Evolutionary conservation across 192 early-diverging fungal genomes (phyloP), one percentile per base, ranked within the genome.

Genomic region (Umbelopsis vinacea): DNA sequence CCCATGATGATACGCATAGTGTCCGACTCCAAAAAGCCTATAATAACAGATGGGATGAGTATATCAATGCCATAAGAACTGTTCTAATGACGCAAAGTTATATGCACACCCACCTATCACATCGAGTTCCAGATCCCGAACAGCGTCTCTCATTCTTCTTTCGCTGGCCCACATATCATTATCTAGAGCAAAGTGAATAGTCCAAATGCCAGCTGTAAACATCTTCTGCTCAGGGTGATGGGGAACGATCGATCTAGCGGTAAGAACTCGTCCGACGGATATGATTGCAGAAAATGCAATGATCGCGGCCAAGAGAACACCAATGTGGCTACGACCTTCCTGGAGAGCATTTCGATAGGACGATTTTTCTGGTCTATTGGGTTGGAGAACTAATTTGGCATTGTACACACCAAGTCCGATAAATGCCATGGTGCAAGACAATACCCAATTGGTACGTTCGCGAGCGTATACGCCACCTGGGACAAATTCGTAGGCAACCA

Each of bases 81-180:
- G 0, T 57, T 57, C 1, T 6, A 6, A n/a, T 35, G 6, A 29
- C 4, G 19, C 23, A 1, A 29, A 26, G 22, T 8, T 9, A 35
- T 38, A 47, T 60, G 10, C 26, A 69, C 74, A 54, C n/a, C n/a
- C 70, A 80, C 83, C 90, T 81, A 94, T 86, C 38, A 94, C 92
- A 87, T 94, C 92, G 26, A 89, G 70, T 70, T 92, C 84, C 74
- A 94, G 81, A 67, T 94, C 92, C 67, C 89, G 87, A 77, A 94
- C 89, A 6, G 85, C 89, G 43, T 86, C 87, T 46, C 88, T 86
- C 80, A 94, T 92, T 43, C 90, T 83, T 38, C 84, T 69, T 69
- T 92, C 90, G 60, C 89, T 90, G 71, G 87, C 87, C 89, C 89
- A 94, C 91, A 92, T 92, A 77, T 92, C 90, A 75, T 94, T 92